Evolutionary conservation across 2,329 filamentous ascomycete genomes (phyloP).

Genomic region (Septoria petroselini): DNA sequence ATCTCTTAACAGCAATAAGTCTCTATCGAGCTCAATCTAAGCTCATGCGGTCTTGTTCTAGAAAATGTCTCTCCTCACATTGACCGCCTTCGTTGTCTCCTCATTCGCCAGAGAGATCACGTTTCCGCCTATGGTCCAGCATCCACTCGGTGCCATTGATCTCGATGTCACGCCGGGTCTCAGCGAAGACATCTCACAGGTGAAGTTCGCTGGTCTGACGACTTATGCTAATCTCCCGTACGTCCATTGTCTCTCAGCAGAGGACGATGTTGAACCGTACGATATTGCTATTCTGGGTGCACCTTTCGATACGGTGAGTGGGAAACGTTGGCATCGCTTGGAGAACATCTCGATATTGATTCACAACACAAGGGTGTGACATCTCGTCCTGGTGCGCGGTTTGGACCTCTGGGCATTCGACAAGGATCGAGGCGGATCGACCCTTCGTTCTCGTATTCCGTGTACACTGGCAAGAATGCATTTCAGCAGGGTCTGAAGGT

Average conservation of each 20-base stretch:
- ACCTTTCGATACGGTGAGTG: conserved; percentile 48
- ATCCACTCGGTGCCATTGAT: conserved; percentile 33
- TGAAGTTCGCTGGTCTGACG: conserved; percentile 43
- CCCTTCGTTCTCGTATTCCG: conserved; percentile 43
- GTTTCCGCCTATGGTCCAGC: conserved; percentile 41
- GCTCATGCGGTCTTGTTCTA: too few relatives aligned
- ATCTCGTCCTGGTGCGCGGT: conserved; percentile 52
- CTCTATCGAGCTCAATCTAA: background rate
- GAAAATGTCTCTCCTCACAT: background rate
- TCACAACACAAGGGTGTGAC: conserved; percentile 44
- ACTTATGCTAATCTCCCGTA: conserved; percentile 51
- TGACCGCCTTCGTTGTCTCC: background rate
- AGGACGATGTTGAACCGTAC: conserved; percentile 43
- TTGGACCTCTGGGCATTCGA: conserved; percentile 44
- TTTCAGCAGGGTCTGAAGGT: conserved; percentile 50
- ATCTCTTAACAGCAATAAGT: background rate
- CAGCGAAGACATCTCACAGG: conserved; percentile 27
- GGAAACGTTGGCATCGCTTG: background rate
- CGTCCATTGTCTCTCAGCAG: conserved; percentile 44
- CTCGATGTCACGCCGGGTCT: conserved; percentile 11
- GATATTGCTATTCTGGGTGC: conserved; percentile 52
- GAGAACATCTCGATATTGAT: background rate
- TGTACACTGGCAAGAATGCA: conserved; percentile 48
- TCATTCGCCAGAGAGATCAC: conserved; percentile 41
- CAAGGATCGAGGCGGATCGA: conserved; percentile 42